A percentile compares a stretch with the other conserved stretches of the same genome.
Conservation (phyloP, 768 basidiomycete genomes). For the Serendipita vermifera region DNA sequence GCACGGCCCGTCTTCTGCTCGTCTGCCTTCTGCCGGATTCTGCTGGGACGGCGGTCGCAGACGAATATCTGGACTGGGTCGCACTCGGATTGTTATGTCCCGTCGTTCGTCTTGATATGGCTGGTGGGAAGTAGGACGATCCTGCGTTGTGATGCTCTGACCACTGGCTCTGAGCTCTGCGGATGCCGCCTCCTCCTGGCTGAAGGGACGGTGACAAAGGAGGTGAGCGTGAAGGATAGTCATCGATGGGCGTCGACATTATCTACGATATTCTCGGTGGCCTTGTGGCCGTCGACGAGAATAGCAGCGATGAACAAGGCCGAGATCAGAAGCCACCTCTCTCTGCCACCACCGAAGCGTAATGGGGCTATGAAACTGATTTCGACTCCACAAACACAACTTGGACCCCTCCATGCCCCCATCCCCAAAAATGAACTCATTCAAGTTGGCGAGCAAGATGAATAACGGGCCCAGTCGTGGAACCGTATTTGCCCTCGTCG, state of each 20-base stretch:
- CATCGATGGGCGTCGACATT: background rate
- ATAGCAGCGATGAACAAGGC: too few relatives aligned
- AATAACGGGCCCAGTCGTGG: too few relatives aligned
- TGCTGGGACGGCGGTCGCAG: background rate
- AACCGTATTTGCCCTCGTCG: too few relatives aligned
- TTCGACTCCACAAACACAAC: background rate
- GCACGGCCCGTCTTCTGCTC: slow-evolving; percentile 1
- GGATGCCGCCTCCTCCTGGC: background rate
- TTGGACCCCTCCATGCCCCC: background rate
- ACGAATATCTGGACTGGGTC: background rate
- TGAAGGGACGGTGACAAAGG: background rate
- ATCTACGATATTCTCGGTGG: background rate
- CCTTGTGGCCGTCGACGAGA: background rate
- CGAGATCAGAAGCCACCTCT: too few relatives aligned
- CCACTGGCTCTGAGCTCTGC: background rate
- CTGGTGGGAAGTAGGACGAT: slow-evolving; percentile 1
- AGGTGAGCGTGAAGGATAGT: background rate
- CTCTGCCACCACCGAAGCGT: too few relatives aligned
- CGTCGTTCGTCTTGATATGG: background rate
- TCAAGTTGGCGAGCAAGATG: too few relatives aligned
- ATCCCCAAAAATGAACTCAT: background rate
- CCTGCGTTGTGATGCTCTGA: slow-evolving; percentile 3
- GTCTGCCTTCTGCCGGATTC: background rate
- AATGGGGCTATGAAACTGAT: background rate
- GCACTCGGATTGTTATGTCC: too few relatives aligned